phyloP scores from a whole-genome alignment of 192 early-diverging fungal genomes.

The Rhizophagus clarus region DNA sequence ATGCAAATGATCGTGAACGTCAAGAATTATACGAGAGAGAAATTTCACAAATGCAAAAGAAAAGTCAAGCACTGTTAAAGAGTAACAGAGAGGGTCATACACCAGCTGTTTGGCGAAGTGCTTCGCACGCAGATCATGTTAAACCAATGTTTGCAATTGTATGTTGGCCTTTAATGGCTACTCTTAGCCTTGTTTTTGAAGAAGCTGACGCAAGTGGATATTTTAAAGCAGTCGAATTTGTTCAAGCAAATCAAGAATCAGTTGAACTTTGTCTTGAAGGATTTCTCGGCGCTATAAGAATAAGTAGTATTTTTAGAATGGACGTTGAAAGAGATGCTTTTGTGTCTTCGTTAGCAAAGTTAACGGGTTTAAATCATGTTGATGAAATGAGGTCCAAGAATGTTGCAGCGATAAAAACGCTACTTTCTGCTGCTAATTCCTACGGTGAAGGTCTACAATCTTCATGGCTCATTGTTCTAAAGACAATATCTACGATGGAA shows the following conservation, averaged over 20 bases:
- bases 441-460: slow-evolving; percentile 63
- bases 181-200: slow-evolving; percentile 81
- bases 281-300: slow-evolving; percentile 75
- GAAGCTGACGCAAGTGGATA: slow-evolving; percentile 60
- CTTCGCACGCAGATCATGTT: slow-evolving; percentile 84
- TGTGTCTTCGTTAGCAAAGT: slow-evolving; percentile 84
- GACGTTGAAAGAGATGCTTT: slow-evolving; percentile 90
- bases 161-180: slow-evolving; percentile 86
- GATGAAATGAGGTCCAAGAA: slow-evolving; percentile 89
- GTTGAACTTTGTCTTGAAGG: slow-evolving; percentile 77
- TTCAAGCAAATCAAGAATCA: slow-evolving; percentile 54
- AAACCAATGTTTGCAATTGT: slow-evolving; percentile 88
- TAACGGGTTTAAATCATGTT: slow-evolving; percentile 83
- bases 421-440: slow-evolving; percentile 74
- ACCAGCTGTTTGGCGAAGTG: slow-evolving; percentile 54
- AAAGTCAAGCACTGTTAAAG: slow-evolving; percentile 66
- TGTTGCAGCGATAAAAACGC: slow-evolving; percentile 81
- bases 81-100: slow-evolving; percentile 48
- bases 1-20: slow-evolving; percentile 43
- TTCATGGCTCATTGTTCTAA: slow-evolving; percentile 82
- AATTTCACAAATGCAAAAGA: slow-evolving; percentile 70
- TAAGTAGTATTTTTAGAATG: slow-evolving; percentile 84
- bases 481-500: slow-evolving; percentile 87
- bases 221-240: slow-evolving; percentile 45
- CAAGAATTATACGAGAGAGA: slow-evolving; percentile 65